Evolutionary conservation across 2,329 filamentous ascomycete species (phyloP).

Genomic region (Fusarium stilboides): DNA sequence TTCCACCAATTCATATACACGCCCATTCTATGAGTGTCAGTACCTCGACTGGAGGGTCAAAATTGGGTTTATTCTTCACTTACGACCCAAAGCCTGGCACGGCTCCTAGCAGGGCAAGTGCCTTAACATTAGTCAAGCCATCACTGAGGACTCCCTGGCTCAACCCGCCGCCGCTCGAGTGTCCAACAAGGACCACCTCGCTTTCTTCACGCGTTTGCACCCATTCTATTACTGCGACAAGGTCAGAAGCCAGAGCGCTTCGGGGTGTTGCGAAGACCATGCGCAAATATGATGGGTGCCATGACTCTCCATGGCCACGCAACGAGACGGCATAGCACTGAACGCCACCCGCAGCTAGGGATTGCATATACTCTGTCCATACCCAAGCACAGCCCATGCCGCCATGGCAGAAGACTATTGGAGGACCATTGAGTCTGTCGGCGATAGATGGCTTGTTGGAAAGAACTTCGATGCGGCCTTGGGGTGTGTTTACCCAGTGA

Average conservation of each 20-base stretch:
- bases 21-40: constrained; percentile 55
- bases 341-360: constrained; percentile 61
- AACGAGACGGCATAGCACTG: constrained; percentile 68
- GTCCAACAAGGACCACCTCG: constrained; percentile 63
- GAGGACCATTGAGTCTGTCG: constrained; percentile 41
- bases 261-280: constrained; percentile 65
- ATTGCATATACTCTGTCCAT: constrained; percentile 67
- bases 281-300: constrained; percentile 63
- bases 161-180: constrained; percentile 67
- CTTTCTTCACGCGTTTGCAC: constrained; percentile 50
- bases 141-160: constrained; percentile 64
- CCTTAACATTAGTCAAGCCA: constrained; percentile 58
- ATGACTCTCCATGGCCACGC: constrained; percentile 68
- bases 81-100: constrained; percentile 61
- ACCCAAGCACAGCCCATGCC: constrained; percentile 69
- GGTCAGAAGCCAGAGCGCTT: constrained; percentile 60
- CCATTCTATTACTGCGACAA: constrained; percentile 60
- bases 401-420: constrained; percentile 68
- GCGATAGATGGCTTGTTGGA: constrained; percentile 54
- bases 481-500: constrained; percentile 60
- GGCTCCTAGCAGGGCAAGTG: constrained; percentile 62
- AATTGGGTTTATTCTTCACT: constrained; percentile 14
- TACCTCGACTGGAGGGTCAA: background rate
- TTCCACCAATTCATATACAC: constrained; percentile 64
- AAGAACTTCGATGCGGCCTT: constrained; percentile 66